phyloP scores from a whole-genome alignment of 1,284 basidiomycete species.

The Fistulina hepatica region DNA sequence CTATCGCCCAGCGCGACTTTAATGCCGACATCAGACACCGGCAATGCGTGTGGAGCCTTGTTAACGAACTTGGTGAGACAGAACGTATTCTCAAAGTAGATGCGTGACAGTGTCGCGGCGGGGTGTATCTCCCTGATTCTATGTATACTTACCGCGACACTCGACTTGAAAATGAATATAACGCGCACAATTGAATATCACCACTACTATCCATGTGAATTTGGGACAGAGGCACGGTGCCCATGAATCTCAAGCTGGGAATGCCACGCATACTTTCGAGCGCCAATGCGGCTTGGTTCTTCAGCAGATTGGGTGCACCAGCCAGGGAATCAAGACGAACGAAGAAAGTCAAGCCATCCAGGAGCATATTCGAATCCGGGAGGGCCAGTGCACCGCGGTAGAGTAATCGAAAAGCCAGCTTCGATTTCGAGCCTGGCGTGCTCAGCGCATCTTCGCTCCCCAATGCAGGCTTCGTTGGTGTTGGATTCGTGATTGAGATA shows the following conservation, averaged over 20 bases:
- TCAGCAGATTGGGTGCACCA: slow-evolving; percentile 33
- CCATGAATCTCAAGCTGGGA: slow-evolving; percentile 49
- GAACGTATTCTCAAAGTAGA: slow-evolving; percentile 62
- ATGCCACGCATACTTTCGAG: slow-evolving; percentile 74
- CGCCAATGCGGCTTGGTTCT: slow-evolving; percentile 60
- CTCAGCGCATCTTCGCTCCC: too few species aligned
- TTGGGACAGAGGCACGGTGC: slow-evolving; percentile 39
- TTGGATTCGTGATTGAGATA: neutral
- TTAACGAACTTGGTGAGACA: slow-evolving; percentile 34
- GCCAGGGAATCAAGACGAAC: slow-evolving; percentile 33
- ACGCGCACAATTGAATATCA: slow-evolving; percentile 50
- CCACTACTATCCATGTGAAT: slow-evolving; percentile 50
- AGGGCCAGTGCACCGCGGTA: slow-evolving; percentile 69
- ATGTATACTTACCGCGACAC: slow-evolving; percentile 2
- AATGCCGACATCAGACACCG: slow-evolving; percentile 37
- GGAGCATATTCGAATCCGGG: slow-evolving; percentile 56
- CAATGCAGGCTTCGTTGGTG: too few species aligned
- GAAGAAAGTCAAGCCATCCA: slow-evolving; percentile 66
- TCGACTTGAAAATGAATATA: neutral
- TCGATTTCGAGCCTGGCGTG: too few species aligned
- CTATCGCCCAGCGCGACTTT: slow-evolving; percentile 60
- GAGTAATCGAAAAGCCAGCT: slow-evolving; percentile 36
- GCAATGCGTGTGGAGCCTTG: slow-evolving; percentile 22
- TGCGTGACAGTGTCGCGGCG: slow-evolving; percentile 42
- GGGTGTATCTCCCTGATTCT: slow-evolving; percentile 63